Evolutionary conservation across 768 basidiomycete species (phyloP).

Genomic region (Suillus lakei): DNA sequence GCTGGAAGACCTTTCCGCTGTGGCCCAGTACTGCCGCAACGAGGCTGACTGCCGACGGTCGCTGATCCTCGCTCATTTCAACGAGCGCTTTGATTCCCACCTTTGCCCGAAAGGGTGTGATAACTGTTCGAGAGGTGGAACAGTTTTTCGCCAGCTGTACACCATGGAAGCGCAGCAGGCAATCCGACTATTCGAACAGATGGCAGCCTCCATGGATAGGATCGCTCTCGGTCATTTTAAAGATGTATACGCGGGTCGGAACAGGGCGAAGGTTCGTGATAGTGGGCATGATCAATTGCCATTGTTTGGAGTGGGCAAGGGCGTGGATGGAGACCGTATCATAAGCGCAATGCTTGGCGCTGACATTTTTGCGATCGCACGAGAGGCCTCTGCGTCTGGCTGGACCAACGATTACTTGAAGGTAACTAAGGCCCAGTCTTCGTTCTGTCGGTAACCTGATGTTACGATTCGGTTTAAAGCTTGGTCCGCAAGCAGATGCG

Average conservation of each 20-base stretch:
- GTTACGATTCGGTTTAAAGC: slow-evolving; percentile 17
- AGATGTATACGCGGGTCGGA: slow-evolving; percentile 70
- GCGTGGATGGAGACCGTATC: slow-evolving; percentile 62
- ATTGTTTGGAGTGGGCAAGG: slow-evolving; percentile 58
- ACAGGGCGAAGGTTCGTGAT: slow-evolving; percentile 46
- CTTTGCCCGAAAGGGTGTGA: slow-evolving; percentile 80
- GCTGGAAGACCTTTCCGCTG: slow-evolving; percentile 62
- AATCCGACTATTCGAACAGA: slow-evolving; percentile 58
- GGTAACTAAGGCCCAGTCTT: slow-evolving; percentile 35
- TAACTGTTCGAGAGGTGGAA: slow-evolving; percentile 68
- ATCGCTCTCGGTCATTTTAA: slow-evolving; percentile 66
- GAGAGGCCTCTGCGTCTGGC: slow-evolving; percentile 51
- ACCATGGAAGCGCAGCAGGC: slow-evolving; percentile 58
- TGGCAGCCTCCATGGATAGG: slow-evolving; percentile 48
- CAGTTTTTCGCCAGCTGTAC: slow-evolving; percentile 58
- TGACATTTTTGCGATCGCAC: slow-evolving; percentile 52
- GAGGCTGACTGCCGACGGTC: slow-evolving; percentile 84
- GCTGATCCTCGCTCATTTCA: slow-evolving; percentile 89
- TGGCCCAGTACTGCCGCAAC: slow-evolving; percentile 83
- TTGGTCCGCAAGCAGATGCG: slow-evolving; percentile 24
- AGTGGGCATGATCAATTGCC: slow-evolving; percentile 52
- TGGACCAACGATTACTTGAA: slow-evolving; percentile 58
- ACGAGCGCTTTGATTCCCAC: slow-evolving; percentile 72
- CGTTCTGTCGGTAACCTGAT: background rate
- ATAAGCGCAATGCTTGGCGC: slow-evolving; percentile 59